Evolutionary conservation across 352 stramenopile genomes (phyloP).

Genomic region (Pilasporangium apinafurcum): DNA sequence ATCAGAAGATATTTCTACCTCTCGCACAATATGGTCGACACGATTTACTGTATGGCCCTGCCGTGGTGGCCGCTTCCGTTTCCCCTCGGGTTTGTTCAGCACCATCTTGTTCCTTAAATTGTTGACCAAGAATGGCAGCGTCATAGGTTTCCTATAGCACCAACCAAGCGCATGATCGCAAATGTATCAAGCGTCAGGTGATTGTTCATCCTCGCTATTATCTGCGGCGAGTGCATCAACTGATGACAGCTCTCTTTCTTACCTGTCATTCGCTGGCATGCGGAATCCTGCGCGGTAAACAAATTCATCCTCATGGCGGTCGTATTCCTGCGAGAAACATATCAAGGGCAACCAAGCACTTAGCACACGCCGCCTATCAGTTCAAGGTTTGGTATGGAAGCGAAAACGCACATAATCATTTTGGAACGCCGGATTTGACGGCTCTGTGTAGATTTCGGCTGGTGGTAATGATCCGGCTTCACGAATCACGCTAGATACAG

Average conservation of each 20-base stretch:
- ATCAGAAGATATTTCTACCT: conserved; percentile 20
- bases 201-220: neutral
- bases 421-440: conserved; percentile 2
- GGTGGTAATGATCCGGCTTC: conserved; percentile 45
- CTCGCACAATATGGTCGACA: conserved; percentile 60
- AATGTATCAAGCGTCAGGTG: neutral
- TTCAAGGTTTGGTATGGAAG: neutral
- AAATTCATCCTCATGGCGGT: conserved; percentile 67
- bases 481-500: conserved; percentile 44
- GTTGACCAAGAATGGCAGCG: conserved; percentile 61
- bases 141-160: conserved; percentile 55
- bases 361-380: neutral
- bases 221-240: neutral
- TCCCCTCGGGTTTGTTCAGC: conserved; percentile 64
- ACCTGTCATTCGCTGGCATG: conserved; percentile 77
- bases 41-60: conserved; percentile 34
- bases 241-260: too few species aligned
- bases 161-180: neutral
- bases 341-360: conserved; percentile 5
- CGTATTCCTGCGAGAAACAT: conserved; percentile 31
- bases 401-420: conserved; percentile 10
- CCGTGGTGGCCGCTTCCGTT: conserved; percentile 41
- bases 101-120: conserved; percentile 59
- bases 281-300: conserved; percentile 80
- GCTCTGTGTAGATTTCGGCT: conserved; percentile 22